Base-by-base conservation (phyloP, 2,329 filamentous ascomycete species). In the Stemphylium beticola region DNA sequence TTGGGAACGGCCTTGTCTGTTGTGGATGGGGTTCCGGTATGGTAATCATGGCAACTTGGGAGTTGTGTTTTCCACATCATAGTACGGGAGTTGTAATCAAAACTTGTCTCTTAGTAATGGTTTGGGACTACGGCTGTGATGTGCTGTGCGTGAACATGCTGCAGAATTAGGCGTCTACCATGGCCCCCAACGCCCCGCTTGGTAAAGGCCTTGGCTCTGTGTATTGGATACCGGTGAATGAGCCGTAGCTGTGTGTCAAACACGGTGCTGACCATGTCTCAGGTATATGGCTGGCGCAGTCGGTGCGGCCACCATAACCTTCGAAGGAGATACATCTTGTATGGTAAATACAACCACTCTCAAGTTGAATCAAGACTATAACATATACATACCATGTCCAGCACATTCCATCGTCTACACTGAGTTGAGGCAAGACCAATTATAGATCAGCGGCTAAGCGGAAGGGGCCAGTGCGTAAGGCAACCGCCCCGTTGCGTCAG, bases 21-120 rank as follows among this genome's bases (percentile, higher is more conserved):
- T 42, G 60, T 54, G 58, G 60, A 60, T 42, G 57, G 49, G 55
- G 55, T 58, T 56, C 52, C 52, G 52, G 55, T 49, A 44, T 47
- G 44, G 54, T 49, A 46, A 57, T 36, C 51, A 58, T 55, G 56
- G 52, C 48, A 55, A 58, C 48, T 53, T 47, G 47, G 55, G 55
- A 56, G 55, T 61, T 60, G 49, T 57, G 55, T 58, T 57, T 55
- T 51, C 53, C 62, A 58, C 49, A 57, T 58, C 26, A 50, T 50
- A 26, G 55, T 56, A 57, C 37, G 39, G 51, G 45, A 36, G 44
- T 52, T 55, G 60, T 62, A 63, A 67, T 61, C 41, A 44, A 57
- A 52, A 49, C 55, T 48, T 58, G 43, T 56, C 46, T 51, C 40
- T 12, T 57, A 53, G n/a, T 26, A 2, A 38, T 36, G 24, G 36